A percentile compares a stretch with the other conserved stretches of the same genome.
phyloP scores from a whole-genome alignment of 331 rosid genomes.

The Quercus lobata region DNA sequence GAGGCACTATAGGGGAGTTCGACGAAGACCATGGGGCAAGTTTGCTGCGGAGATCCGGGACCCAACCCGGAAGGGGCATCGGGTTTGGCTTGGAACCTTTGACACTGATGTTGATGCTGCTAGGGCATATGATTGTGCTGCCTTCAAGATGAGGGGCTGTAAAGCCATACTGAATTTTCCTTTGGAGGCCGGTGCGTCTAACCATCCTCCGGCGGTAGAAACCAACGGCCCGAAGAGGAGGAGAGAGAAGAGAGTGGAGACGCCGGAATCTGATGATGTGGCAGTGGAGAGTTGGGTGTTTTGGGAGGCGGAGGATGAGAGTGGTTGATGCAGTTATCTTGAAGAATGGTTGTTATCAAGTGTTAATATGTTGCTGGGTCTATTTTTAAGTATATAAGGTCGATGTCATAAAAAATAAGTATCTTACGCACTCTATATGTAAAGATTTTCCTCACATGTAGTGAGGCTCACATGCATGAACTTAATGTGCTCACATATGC shows the following conservation, averaged over 20 bases:
- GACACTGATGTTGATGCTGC: slow-evolving; percentile 65
- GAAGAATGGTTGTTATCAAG: neutral
- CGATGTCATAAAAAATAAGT: too few relatives aligned
- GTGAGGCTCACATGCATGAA: too few relatives aligned
- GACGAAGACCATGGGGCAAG: slow-evolving; percentile 81
- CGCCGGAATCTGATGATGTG: slow-evolving; percentile 1
- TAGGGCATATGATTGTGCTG: slow-evolving; percentile 71
- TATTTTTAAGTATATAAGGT: too few relatives aligned
- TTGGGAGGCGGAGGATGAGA: neutral
- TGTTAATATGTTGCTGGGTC: neutral
- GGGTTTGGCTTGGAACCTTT: slow-evolving; percentile 81
- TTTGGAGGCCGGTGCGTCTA: slow-evolving; percentile 48
- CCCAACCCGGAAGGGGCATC: slow-evolving; percentile 48
- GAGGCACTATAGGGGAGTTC: slow-evolving; percentile 58
- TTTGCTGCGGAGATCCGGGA: slow-evolving; percentile 83
- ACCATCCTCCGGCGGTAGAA: slow-evolving; percentile 19
- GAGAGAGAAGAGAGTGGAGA: slow-evolving; percentile 9
- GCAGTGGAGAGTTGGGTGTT: neutral
- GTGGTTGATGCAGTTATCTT: neutral
- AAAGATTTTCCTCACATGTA: too few relatives aligned
- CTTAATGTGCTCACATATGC: too few relatives aligned
- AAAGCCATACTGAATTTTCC: slow-evolving; percentile 74
- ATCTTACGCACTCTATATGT: too few relatives aligned
- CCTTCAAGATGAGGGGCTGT: slow-evolving; percentile 73
- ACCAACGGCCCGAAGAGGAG: slow-evolving; percentile 40